Percentiles rank a stretch among this genome's conserved stretches.
Conservation (phyloP, 2,329 filamentous ascomycete genomes). For the Colletotrichum caudatum region DNA sequence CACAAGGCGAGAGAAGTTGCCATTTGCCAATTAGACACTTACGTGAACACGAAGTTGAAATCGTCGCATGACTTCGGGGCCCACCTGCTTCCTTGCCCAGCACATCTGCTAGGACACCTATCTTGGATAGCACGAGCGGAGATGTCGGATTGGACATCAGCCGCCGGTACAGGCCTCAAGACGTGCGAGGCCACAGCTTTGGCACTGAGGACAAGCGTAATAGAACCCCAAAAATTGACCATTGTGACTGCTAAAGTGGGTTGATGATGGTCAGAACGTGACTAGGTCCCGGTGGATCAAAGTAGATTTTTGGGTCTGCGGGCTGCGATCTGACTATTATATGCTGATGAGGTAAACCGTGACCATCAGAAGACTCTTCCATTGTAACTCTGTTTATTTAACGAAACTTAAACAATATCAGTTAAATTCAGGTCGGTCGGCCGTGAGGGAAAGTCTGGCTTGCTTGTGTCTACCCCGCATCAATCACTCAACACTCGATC, state of each 20-base stretch:
- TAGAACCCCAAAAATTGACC: neutral
- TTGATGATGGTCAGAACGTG: neutral
- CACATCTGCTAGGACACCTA: neutral
- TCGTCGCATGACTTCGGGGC: constrained; percentile 4
- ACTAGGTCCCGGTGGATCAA: neutral
- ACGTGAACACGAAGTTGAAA: constrained; percentile 28
- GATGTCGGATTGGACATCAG: neutral
- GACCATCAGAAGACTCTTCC: too few species aligned
- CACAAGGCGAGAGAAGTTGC: too few species aligned
- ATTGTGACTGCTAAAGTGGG: neutral
- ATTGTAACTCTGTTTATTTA: neutral
- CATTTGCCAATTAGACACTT: neutral
- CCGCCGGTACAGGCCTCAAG: neutral
- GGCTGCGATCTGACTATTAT: too few species aligned
- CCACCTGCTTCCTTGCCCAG: neutral
- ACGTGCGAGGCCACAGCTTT: constrained; percentile 2
- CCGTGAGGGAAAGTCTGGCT: neutral
- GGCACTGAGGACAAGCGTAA: neutral
- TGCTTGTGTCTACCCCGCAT: constrained; percentile 6
- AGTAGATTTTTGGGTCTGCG: neutral
- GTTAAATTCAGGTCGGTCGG: neutral
- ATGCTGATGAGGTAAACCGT: neutral
- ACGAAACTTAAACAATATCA: neutral
- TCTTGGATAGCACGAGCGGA: neutral
- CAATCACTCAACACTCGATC: neutral